phyloP scores from a whole-genome alignment of 805 yeast species.

The Yueomyces sp. region DNA sequence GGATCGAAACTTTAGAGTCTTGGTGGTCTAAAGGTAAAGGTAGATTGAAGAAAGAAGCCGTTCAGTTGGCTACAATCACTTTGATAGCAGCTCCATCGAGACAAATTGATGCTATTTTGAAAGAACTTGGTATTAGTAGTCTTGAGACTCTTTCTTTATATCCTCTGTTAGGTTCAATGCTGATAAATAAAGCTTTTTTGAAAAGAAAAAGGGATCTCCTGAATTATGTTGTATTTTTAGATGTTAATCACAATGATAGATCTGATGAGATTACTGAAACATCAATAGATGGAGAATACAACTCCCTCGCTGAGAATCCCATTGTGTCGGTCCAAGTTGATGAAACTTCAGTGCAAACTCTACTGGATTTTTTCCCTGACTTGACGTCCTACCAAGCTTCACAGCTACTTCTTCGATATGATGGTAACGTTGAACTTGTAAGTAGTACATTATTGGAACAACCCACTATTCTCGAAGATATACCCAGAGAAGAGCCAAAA shows the following conservation, averaged over 20 bases:
- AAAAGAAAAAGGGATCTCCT: constrained; percentile 38
- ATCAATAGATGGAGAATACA: not conserved
- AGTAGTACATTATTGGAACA: constrained; percentile 51
- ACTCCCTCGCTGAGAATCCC: not conserved
- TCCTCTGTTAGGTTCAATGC: constrained; percentile 44
- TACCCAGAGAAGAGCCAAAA: constrained; percentile 13
- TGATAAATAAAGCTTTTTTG: constrained; percentile 35
- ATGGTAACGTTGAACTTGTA: constrained; percentile 40
- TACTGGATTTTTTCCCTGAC: constrained; percentile 57
- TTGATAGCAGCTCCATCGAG: constrained; percentile 34
- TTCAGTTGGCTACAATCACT: constrained; percentile 39
- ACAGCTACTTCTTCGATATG: constrained; percentile 34
- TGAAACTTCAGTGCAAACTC: constrained; percentile 27
- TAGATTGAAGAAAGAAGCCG: constrained; percentile 31
- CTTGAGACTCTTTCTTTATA: constrained; percentile 30
- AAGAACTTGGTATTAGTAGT: constrained; percentile 31
- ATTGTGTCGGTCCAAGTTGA: constrained; percentile 2
- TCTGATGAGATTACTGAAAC: constrained; percentile 1
- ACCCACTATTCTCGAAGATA: constrained; percentile 30
- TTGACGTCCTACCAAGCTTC: constrained; percentile 34
- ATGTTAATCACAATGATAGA: not conserved
- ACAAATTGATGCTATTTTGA: constrained; percentile 29
- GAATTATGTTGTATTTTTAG: constrained; percentile 36
- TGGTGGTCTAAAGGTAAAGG: constrained; percentile 46
- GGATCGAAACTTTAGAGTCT: constrained; percentile 49